phyloP scores from a whole-genome alignment of 2,329 filamentous ascomycete genomes.

The Aspergillus fumigatus region DNA sequence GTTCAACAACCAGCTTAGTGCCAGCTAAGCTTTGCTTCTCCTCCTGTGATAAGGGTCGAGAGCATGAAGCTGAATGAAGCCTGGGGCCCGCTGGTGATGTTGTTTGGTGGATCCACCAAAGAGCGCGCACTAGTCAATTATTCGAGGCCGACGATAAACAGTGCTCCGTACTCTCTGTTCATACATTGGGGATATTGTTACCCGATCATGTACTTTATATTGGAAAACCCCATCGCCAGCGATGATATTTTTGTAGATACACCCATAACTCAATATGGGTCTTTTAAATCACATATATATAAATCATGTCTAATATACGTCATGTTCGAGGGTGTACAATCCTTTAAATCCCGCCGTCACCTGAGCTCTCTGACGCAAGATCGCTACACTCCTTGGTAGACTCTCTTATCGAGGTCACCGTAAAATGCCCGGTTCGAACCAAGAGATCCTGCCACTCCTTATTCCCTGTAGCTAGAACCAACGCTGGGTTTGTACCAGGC shows the following conservation, averaged over 20 bases:
- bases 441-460: slow-evolving; percentile 38
- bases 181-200: background rate
- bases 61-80: background rate
- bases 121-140: background rate
- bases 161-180: background rate
- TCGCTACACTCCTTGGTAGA: slow-evolving; percentile 12
- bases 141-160: background rate
- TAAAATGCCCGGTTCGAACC: slow-evolving; percentile 29
- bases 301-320: background rate
- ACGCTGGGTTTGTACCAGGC: slow-evolving; percentile 53
- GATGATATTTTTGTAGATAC: background rate
- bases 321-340: background rate
- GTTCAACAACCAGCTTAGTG: background rate
- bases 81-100: background rate
- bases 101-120: background rate
- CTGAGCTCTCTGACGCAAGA: slow-evolving; percentile 13
- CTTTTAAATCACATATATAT: background rate
- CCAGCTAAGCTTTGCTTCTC: background rate
- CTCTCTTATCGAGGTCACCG: slow-evolving; percentile 17
- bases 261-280: background rate
- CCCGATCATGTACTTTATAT: background rate
- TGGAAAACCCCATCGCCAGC: background rate
- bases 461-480: slow-evolving; percentile 62
- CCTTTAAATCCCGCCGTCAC: slow-evolving; percentile 15
- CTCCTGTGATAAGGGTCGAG: background rate